Evolutionary conservation across 2,329 filamentous ascomycete species (phyloP).

Genomic region (Pseudogymnoascus sp.): DNA sequence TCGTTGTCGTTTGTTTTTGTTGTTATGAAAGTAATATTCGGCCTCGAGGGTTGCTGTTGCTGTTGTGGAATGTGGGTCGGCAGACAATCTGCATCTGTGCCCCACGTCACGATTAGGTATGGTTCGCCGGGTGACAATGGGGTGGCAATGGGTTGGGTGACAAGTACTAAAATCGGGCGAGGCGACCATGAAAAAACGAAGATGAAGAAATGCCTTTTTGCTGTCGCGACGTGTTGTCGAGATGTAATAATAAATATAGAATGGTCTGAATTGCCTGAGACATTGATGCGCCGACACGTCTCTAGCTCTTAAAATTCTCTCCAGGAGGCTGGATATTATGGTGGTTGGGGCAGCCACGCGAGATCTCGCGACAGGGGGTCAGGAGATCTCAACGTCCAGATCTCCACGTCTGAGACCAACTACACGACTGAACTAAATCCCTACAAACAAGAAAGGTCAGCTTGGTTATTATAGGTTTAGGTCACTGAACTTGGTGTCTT

Average conservation of each 20-base stretch:
- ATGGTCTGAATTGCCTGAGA: background rate
- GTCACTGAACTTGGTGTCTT: background rate
- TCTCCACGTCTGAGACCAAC: background rate
- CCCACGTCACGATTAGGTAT: background rate
- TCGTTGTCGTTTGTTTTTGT: background rate
- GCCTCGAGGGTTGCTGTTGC: background rate
- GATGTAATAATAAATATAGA: background rate
- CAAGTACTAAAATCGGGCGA: background rate
- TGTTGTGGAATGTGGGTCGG: background rate
- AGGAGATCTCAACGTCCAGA: background rate
- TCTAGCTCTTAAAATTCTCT: background rate
- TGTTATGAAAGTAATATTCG: background rate
- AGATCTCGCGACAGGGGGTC: conserved; percentile 1
- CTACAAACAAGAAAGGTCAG: background rate
- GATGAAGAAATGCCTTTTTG: background rate
- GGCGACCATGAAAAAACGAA: background rate
- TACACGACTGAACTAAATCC: background rate
- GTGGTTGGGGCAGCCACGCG: background rate
- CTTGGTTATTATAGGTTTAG: background rate
- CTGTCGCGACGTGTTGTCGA: background rate
- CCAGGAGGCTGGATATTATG: background rate
- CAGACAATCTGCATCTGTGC: background rate
- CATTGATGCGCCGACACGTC: background rate
- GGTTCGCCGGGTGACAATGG: background rate
- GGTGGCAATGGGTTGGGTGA: background rate